Evolutionary conservation across 306 rosid genomes (phyloP).

Genomic region (Gastrolobium villosum): DNA sequence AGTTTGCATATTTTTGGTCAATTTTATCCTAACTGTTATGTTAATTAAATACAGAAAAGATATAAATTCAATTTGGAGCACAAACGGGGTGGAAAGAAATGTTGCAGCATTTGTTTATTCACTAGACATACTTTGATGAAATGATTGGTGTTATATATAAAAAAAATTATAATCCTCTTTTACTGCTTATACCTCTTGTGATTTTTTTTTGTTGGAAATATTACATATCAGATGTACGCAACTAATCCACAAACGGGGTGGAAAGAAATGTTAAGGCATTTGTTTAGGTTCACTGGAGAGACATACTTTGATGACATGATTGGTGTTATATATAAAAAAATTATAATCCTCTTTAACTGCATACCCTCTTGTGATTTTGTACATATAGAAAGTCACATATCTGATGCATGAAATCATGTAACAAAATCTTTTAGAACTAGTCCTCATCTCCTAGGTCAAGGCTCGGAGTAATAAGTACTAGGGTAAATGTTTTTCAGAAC

Average conservation of each 20-base stretch:
- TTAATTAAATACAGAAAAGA: not conserved
- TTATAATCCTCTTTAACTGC: conserved; percentile 15
- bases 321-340: not conserved
- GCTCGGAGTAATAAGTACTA: conserved; percentile 32
- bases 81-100: conserved; percentile 28
- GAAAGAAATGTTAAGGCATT: conserved; percentile 21
- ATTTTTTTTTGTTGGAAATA: no score
- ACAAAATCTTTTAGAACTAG: not conserved
- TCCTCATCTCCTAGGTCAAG: conserved; percentile 8
- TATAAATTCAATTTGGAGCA: conserved; percentile 25
- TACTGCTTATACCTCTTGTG: conserved; percentile 31
- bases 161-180: not conserved
- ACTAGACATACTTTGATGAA: conserved; percentile 10
- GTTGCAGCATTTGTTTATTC: conserved; percentile 39
- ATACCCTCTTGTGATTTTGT: conserved; percentile 34
- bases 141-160: conserved; percentile 29
- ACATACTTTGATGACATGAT: conserved; percentile 28
- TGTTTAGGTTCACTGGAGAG: conserved; percentile 40
- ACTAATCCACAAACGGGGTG: conserved; percentile 34
- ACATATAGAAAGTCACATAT: conserved; percentile 12
- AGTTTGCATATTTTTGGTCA: not conserved
- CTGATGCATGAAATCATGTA: conserved; percentile 44
- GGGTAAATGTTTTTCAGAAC: conserved; percentile 40
- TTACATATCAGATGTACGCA: no score
- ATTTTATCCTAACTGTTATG: not conserved